These are phyloP conservation scores for Talaromyces liani DNA, from an alignment of 495 filamentous ascomycete species.

Conservation along the genomic window DNA sequence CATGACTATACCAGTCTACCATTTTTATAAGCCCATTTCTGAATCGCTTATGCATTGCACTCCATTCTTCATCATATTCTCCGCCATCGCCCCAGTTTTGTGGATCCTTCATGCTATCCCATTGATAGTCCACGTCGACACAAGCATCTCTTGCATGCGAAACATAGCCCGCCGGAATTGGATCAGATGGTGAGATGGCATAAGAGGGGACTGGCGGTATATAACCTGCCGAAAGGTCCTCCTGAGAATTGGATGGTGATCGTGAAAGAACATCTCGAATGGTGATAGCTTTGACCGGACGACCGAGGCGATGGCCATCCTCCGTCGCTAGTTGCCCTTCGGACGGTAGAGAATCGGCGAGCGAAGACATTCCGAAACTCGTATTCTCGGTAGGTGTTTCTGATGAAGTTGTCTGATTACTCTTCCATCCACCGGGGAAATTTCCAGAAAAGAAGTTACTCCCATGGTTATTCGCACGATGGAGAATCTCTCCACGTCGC, in stretches of 20 bases:
- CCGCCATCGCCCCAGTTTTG: conserved; percentile 81
- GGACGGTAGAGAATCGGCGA: background rate
- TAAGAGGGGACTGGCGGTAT: conserved; percentile 72
- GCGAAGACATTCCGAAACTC: conserved; percentile 12
- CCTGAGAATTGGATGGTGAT: conserved; percentile 1
- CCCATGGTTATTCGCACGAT: conserved; percentile 19
- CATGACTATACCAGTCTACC: conserved; percentile 71
- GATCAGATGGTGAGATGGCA: conserved; percentile 68
- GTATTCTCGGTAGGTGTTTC: conserved; percentile 19
- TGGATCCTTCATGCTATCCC: conserved; percentile 80
- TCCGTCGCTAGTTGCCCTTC: background rate
- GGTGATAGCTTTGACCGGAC: conserved; percentile 1
- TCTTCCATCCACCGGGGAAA: conserved; percentile 60
- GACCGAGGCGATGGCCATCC: background rate
- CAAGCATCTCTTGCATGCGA: conserved; percentile 89
- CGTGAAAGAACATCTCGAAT: conserved; percentile 6
- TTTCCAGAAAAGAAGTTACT: conserved; percentile 28
- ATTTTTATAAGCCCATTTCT: conserved; percentile 66
- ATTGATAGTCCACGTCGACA: conserved; percentile 79
- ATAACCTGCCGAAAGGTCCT: conserved; percentile 39
- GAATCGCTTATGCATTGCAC: conserved; percentile 84
- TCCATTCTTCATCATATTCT: conserved; percentile 89
- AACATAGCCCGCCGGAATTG: conserved; percentile 83
- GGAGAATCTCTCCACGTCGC: conserved; percentile 50
- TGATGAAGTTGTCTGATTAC: conserved; percentile 21